Evolutionary conservation across 2,329 filamentous ascomycete genomes (phyloP), one percentile per base, ranked within the genome.

Genomic region (Nothophoma quercina): DNA sequence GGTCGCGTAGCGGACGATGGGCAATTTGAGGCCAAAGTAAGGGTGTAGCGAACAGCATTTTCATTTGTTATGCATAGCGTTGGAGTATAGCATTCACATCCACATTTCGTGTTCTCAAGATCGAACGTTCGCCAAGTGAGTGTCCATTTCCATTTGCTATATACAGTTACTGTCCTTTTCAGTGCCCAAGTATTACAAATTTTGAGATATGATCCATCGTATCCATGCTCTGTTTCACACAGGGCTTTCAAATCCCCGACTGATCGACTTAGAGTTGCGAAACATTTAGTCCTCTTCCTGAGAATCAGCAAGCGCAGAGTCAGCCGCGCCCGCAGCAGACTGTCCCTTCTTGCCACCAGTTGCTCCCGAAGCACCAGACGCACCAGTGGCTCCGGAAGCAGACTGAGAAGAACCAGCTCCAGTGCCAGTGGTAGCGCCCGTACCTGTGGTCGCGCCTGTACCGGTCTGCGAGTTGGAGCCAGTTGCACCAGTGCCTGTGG

Each of bases 211-310:
- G 26, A 28, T 28, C 26, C 26, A 28, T 28, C n/a, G n/a, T n/a
- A n/a, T n/a, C n/a, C n/a, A n/a, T n/a, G n/a, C n/a, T n/a, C n/a
- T n/a, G n/a, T n/a, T n/a, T n/a, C n/a, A n/a, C n/a, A n/a, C n/a
- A n/a, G n/a, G n/a, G n/a, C n/a, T n/a, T n/a, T n/a, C n/a, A n/a
- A n/a, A n/a, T n/a, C n/a, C n/a, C n/a, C n/a, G n/a, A n/a, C n/a
- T n/a, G n/a, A n/a, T n/a, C n/a, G n/a, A n/a, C n/a, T n/a, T n/a
- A n/a, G n/a, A n/a, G n/a, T 5, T 23, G 13, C 39, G 38, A 13
- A 15, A 5, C 4, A 44, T 56, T 38, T 54, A 62, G 16, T 63
- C 51, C 16, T 62, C 59, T 42, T 62, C 56, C 32, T 62, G 59
- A 15, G 46, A 36, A 30, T 60, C 54, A 3, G 56, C 54, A n/a